phyloP scores from a whole-genome alignment of 2,329 filamentous ascomycete species.

The Paracorniculantispora psalliotae region DNA sequence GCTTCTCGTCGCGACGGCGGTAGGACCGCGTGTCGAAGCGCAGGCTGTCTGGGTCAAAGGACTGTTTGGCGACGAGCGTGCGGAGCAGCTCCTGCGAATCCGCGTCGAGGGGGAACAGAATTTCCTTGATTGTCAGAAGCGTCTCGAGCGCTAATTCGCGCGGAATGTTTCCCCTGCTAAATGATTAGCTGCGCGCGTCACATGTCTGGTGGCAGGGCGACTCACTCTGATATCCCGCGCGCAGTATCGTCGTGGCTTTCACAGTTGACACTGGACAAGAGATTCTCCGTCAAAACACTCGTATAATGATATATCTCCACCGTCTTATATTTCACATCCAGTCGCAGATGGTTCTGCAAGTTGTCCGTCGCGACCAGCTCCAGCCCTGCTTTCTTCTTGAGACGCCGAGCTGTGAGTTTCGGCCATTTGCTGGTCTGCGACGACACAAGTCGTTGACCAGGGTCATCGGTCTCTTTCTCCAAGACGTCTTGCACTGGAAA shows the following conservation, averaged over 20 bases:
- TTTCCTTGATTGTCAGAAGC: slow-evolving; percentile 14
- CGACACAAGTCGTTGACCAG: background rate
- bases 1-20: slow-evolving; percentile 13
- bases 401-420: slow-evolving; percentile 5
- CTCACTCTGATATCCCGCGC: background rate
- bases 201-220: no score
- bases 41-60: slow-evolving; percentile 16
- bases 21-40: slow-evolving; percentile 9
- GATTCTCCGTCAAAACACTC: slow-evolving; percentile 12
- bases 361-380: slow-evolving; percentile 13
- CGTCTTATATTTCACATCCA: slow-evolving; percentile 6
- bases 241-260: background rate
- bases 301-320: slow-evolving; percentile 14
- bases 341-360: slow-evolving; percentile 9
- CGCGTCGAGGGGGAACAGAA: slow-evolving; percentile 17
- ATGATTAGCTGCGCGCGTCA: background rate
- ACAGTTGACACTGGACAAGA: background rate
- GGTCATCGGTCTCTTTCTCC: background rate
- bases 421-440: background rate
- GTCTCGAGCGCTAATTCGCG: slow-evolving; percentile 16
- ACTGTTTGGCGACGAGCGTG: slow-evolving; percentile 4
- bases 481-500: background rate
- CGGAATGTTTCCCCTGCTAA: slow-evolving; percentile 15
- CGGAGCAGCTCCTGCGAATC: slow-evolving; percentile 15
- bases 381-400: slow-evolving; percentile 13